Evolutionary conservation across 768 basidiomycete species (phyloP), one percentile per base, ranked within the genome.

Genomic region (Kwoniella europaea): DNA sequence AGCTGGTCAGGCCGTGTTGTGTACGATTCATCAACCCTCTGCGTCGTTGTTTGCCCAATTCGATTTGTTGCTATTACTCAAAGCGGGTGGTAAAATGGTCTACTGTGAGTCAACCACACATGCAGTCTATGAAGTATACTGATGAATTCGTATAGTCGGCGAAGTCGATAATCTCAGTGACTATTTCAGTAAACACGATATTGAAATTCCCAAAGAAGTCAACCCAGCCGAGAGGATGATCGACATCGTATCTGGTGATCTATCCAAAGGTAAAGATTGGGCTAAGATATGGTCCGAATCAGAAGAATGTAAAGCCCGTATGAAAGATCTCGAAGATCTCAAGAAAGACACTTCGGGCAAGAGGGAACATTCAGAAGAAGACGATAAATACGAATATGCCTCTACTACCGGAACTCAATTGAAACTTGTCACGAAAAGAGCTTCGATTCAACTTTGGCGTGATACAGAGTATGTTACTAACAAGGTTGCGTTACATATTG

Each of bases 1-100:
- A 70, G 88, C 87, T 69, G 93, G 93, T 0, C 92, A 93, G 79
- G 90, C 91, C 13, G 92, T 95, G 69, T 85, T 94, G 15, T 93
- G 92, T 89, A 94, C 91, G 86, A 92, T 84, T 50, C 84, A 85
- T 69, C 83, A 84, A 69, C 82, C 82, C 16, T 72, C 70, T 15
- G 91, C 90, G 2, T 90, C 92, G 75, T 85, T 93, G 41, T 94
- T 93, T 85, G 88, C 91, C 73, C 87, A 87, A 41, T 93, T 94
- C 71, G 92, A 94, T 77, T 84, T 89, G 18, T 83, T 95, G 0
- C 85, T 94, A 2, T 86, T 95, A 0, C 86, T 95, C 5, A 86
- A 88, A 42, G 88, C 88, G 71, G 92, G 93, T 9, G 93, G 93
- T 3, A 83, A 89, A 89, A 69, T 62, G 41, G 62, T 69, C 1